Evolutionary conservation across 371 early-diverging fungal genomes (phyloP).

Genomic region (Haplosporangium sp.): DNA sequence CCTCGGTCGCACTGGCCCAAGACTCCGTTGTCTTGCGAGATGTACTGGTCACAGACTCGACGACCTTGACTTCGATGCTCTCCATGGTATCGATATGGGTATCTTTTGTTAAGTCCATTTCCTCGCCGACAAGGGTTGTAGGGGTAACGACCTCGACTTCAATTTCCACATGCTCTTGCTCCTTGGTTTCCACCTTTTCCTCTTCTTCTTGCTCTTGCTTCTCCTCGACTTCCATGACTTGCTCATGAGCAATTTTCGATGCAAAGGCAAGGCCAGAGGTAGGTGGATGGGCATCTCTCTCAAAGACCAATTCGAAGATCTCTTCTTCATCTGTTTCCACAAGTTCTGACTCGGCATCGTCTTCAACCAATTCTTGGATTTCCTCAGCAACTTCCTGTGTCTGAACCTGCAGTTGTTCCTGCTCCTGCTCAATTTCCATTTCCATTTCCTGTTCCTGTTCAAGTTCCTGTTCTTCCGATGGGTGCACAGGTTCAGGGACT

Average conservation of each 20-base stretch:
- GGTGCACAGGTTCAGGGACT: neutral
- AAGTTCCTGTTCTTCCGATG: neutral
- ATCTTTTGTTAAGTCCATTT: constrained; percentile 16
- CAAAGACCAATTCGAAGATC: constrained; percentile 7
- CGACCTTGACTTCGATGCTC: neutral
- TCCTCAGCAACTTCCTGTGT: too few relatives aligned
- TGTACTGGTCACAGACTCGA: neutral
- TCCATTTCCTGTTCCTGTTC: constrained; percentile 4
- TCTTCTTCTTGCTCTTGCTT: neutral
- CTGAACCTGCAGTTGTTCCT: neutral
- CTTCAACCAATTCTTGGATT: too few relatives aligned
- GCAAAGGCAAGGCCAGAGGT: too few relatives aligned
- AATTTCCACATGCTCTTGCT: neutral
- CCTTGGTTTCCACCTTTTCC: neutral
- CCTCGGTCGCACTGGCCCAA: constrained; percentile 3
- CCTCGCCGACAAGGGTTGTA: constrained; percentile 37
- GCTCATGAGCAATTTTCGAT: neutral
- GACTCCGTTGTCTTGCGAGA: constrained; percentile 7
- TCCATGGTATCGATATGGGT: constrained; percentile 13
- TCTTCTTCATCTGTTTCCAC: constrained; percentile 4
- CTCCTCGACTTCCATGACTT: neutral
- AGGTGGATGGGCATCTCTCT: constrained; percentile 2
- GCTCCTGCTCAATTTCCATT: neutral
- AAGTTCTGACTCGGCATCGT: too few relatives aligned
- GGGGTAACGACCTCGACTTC: constrained; percentile 27